These are phyloP conservation scores for Elsinoe ampelina DNA, from an alignment of 2,329 filamentous ascomycete genomes.

Conservation along the genomic window DNA sequence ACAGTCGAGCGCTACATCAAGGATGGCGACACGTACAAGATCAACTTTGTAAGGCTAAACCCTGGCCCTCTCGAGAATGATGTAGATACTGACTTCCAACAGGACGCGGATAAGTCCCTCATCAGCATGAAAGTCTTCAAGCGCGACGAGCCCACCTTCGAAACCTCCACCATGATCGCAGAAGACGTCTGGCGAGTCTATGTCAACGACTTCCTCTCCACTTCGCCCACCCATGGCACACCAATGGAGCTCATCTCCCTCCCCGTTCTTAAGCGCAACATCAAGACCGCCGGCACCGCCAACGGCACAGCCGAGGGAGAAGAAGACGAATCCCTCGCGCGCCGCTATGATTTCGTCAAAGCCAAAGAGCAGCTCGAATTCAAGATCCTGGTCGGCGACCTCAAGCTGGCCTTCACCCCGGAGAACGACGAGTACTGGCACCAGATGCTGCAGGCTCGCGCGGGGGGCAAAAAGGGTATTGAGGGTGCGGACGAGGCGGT, in stretches of 20 bases:
- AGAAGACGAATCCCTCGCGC: conserved; percentile 13
- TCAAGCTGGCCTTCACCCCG: conserved; percentile 35
- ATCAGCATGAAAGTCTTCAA: conserved; percentile 76
- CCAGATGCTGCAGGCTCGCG: conserved; percentile 29
- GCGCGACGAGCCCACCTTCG: conserved; percentile 69
- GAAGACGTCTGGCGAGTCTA: conserved; percentile 83
- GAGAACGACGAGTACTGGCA: conserved; percentile 35
- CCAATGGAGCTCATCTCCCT: conserved; percentile 22
- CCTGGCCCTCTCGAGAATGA: neutral
- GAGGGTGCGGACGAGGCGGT: conserved; percentile 28
- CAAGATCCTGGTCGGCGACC: conserved; percentile 35
- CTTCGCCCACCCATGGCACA: conserved; percentile 62
- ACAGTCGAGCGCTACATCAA: conserved; percentile 88
- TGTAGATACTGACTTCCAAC: conserved; percentile 24
- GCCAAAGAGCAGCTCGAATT: conserved; percentile 36
- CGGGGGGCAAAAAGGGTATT: conserved; percentile 27
- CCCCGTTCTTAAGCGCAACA: conserved; percentile 33
- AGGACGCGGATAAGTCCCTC: conserved; percentile 59
- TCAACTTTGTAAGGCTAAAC: conserved; percentile 68
- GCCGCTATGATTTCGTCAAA: conserved; percentile 24
- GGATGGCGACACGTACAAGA: conserved; percentile 82
- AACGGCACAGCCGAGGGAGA: conserved; percentile 6
- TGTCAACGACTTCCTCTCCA: conserved; percentile 79
- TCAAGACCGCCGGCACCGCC: conserved; percentile 28
- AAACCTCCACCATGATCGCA: conserved; percentile 57